Evolutionary conservation across 441 rosid species (phyloP).

Genomic region (Croton laevigatus): DNA sequence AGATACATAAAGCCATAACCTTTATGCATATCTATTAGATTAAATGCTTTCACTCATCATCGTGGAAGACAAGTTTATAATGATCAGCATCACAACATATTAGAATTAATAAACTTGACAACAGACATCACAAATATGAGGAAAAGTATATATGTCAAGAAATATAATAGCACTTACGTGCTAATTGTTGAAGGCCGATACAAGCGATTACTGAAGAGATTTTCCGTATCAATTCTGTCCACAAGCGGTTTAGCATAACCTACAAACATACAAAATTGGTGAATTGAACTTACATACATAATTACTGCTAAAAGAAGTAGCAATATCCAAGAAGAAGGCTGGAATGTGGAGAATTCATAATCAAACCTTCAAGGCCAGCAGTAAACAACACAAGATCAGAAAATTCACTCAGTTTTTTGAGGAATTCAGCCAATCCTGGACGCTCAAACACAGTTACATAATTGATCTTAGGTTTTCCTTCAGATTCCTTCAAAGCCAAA

Average conservation of each 20-base stretch:
- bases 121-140: slow-evolving; percentile 5
- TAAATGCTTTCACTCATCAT: neutral
- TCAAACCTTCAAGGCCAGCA: slow-evolving; percentile 94
- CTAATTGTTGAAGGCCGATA: slow-evolving; percentile 88
- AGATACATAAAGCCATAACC: neutral
- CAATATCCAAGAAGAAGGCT: neutral
- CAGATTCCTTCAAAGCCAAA: slow-evolving; percentile 56
- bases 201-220: slow-evolving; percentile 61
- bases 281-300: slow-evolving; percentile 6
- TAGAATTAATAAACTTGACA: neutral
- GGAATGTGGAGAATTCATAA: slow-evolving; percentile 6
- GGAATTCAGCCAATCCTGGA: slow-evolving; percentile 82
- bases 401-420: slow-evolving; percentile 67
- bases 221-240: slow-evolving; percentile 69
- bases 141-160: neutral
- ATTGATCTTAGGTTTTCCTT: slow-evolving; percentile 80
- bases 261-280: slow-evolving; percentile 27
- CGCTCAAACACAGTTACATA: slow-evolving; percentile 95
- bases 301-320: slow-evolving; percentile 1
- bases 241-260: slow-evolving; percentile 96
- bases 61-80: neutral
- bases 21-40: neutral
- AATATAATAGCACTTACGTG: slow-evolving; percentile 54
- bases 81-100: neutral
- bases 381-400: slow-evolving; percentile 89